Conservation (phyloP, 345 rosid species). For the Trapa incisa region DNA sequence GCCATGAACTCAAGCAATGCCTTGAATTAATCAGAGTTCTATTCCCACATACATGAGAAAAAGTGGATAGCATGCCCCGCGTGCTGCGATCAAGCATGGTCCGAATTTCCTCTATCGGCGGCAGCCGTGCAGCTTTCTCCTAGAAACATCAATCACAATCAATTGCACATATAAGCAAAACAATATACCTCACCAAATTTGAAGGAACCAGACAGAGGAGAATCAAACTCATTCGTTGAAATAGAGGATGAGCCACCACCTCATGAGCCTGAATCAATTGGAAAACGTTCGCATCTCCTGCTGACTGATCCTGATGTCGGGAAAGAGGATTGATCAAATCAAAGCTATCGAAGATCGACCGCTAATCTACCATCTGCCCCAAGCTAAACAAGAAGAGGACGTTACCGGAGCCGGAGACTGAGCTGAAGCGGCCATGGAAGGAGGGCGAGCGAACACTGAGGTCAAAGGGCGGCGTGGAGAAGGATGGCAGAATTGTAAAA, state of each 20-base stretch:
- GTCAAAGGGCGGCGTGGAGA: constrained; percentile 7
- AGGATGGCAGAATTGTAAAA: constrained; percentile 18
- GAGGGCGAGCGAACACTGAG: constrained; percentile 14
- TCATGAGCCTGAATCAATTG: constrained; percentile 73
- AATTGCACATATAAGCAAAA: not conserved
- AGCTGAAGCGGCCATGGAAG: constrained; percentile 66
- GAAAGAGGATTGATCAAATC: not conserved
- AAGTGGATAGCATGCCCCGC: constrained; percentile 69
- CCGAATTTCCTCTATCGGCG: constrained; percentile 61
- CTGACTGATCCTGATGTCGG: constrained; percentile 36
- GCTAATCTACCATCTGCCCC: not conserved
- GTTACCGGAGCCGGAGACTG: constrained; percentile 32
- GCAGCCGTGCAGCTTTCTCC: constrained; percentile 79
- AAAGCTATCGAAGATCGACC: constrained; percentile 8
- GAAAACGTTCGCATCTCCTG: constrained; percentile 47
- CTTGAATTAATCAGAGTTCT: no score
- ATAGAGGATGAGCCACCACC: constrained; percentile 25
- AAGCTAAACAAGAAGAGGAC: not conserved
- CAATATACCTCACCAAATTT: not conserved
- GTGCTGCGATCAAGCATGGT: constrained; percentile 51
- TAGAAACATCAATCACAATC: constrained; percentile 15
- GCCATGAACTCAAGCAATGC: not conserved
- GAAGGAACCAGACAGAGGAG: not conserved
- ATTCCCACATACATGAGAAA: constrained; percentile 52
- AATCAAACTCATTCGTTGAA: not conserved